Evolutionary conservation across 2,329 filamentous ascomycete genomes (phyloP).

Genomic region (Fusarium sp.): DNA sequence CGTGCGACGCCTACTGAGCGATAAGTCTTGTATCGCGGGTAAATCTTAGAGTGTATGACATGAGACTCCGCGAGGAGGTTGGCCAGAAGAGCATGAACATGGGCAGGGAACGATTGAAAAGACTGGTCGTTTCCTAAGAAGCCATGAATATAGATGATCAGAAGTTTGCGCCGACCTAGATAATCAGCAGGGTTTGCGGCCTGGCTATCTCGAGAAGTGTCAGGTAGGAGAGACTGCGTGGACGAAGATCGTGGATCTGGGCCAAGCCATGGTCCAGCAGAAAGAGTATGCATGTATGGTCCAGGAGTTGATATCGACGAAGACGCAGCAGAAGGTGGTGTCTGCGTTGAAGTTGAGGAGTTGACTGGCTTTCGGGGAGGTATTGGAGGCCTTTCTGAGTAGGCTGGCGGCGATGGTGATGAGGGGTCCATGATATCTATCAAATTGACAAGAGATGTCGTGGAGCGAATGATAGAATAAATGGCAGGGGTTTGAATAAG

Average conservation of each 20-base stretch:
- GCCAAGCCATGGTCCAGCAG: conserved; percentile 31
- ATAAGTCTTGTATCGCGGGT: conserved; percentile 81
- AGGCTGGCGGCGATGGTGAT: conserved; percentile 27
- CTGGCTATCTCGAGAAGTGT: conserved; percentile 9
- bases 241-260: conserved; percentile 61
- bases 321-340: neutral
- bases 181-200: conserved; percentile 6
- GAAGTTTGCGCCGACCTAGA: conserved; percentile 62
- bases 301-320: conserved; percentile 3
- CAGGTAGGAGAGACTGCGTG: conserved; percentile 53
- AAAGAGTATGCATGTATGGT: neutral
- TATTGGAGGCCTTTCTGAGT: conserved; percentile 22
- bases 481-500: neutral
- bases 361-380: conserved; percentile 26
- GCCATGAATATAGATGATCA: conserved; percentile 88
- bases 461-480: neutral
- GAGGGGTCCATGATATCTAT: conserved; percentile 9
- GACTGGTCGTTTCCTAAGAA: conserved; percentile 90
- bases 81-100: conserved; percentile 80
- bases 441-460: neutral
- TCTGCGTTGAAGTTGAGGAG: conserved; percentile 14
- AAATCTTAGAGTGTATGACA: conserved; percentile 86
- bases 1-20: conserved; percentile 76
- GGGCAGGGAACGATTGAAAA: conserved; percentile 87
- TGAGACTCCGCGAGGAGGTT: conserved; percentile 75